Evolutionary conservation across 2,329 filamentous ascomycete species (phyloP).

Genomic region (Monosporascus sp.): DNA sequence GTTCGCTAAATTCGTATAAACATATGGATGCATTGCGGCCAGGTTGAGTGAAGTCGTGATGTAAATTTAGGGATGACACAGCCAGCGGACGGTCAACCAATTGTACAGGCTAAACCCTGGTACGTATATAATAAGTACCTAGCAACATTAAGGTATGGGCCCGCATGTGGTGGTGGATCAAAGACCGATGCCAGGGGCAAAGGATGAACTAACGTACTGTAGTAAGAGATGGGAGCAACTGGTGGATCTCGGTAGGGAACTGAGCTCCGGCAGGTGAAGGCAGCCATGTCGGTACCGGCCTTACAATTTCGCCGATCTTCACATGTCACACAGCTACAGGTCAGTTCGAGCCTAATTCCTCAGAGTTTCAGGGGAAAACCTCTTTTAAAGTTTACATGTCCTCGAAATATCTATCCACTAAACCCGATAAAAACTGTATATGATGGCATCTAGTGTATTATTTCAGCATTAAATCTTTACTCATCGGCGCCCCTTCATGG

Average conservation of each 20-base stretch:
- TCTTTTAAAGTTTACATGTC: too few relatives aligned
- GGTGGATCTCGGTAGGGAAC: too few relatives aligned
- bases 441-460: too few relatives aligned
- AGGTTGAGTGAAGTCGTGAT: neutral
- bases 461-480: too few relatives aligned
- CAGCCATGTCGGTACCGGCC: neutral
- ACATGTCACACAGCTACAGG: neutral
- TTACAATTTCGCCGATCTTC: neutral
- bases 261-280: neutral
- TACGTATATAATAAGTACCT: neutral
- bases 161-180: neutral
- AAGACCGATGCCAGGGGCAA: neutral
- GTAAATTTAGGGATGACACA: neutral
- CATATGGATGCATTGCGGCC: neutral
- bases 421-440: too few relatives aligned
- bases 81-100: too few relatives aligned
- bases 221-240: neutral
- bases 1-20: too few relatives aligned
- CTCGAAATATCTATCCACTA: too few relatives aligned
- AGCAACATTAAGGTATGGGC: neutral
- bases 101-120: neutral
- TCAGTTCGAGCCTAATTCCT: too few relatives aligned
- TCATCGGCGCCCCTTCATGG: too few relatives aligned
- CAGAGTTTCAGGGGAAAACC: too few relatives aligned
- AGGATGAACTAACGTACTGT: neutral